Evolutionary conservation across 768 basidiomycete genomes (phyloP).

Genomic region (Leccinum uliginosum): DNA sequence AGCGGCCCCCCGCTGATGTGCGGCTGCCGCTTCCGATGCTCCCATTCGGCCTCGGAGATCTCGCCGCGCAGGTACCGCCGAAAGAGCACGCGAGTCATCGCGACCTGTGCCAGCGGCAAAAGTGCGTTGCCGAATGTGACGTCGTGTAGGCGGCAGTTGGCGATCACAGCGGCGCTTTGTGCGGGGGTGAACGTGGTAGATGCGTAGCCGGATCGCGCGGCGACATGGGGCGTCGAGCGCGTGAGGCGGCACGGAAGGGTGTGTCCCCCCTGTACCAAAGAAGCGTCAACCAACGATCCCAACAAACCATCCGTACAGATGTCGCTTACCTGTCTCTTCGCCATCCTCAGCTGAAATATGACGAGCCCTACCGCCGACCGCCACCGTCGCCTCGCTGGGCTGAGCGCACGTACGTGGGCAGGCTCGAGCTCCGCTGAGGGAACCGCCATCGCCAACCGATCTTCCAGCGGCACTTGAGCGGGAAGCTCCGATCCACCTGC

Average conservation of each 20-base stretch:
- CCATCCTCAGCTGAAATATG: slow-evolving; percentile 31
- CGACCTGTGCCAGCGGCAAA: slow-evolving; percentile 49
- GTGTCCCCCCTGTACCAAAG: slow-evolving; percentile 50
- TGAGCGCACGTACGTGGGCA: slow-evolving; percentile 23
- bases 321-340: slow-evolving; percentile 35
- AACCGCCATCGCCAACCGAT: slow-evolving; percentile 39
- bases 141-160: slow-evolving; percentile 37
- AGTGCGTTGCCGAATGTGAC: slow-evolving; percentile 51
- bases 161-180: slow-evolving; percentile 30
- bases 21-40: slow-evolving; percentile 30
- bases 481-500: neutral
- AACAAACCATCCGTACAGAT: neutral
- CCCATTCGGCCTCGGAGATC: slow-evolving; percentile 50
- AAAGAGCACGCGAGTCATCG: slow-evolving; percentile 47
- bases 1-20: neutral
- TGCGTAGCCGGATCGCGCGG: slow-evolving; percentile 33
- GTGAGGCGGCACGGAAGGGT: slow-evolving; percentile 45
- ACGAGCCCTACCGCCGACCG: slow-evolving; percentile 37
- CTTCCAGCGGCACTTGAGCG: slow-evolving; percentile 26
- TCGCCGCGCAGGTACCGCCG: slow-evolving; percentile 44
- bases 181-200: slow-evolving; percentile 25
- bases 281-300: neutral
- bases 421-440: slow-evolving; percentile 38
- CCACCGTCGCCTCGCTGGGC: slow-evolving; percentile 41
- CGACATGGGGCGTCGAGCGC: slow-evolving; percentile 30